Evolutionary conservation across 1,284 basidiomycete genomes (phyloP), one percentile per base, ranked within the genome.

Genomic region (Phlebopus sp.): DNA sequence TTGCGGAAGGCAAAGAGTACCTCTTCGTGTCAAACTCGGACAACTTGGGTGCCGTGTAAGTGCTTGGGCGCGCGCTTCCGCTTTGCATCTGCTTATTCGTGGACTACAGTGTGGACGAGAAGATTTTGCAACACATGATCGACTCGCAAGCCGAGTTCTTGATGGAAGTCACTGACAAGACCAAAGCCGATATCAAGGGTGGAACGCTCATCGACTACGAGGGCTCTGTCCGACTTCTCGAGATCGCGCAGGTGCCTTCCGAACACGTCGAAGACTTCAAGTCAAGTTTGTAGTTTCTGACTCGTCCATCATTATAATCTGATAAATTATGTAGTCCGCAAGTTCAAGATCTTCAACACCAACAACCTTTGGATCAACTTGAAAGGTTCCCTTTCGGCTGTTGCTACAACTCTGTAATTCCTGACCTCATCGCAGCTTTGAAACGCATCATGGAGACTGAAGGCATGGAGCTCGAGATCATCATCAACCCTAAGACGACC

Each of bases 81-180:
- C 55, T 48, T 55, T 42, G 50, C 37, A 49, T 37, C 35, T 47
- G 42, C 51, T 56, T 39, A 55, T 39, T 35, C 4, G 5, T 37
- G 37, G 5, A 31, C 41, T 36, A 9, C 50, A 85, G 84, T 47
- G 89, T 91, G 59, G 91, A 93, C 63, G 82, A 90, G 62, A 78
- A 75, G 53, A 93, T 92, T 61, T 72, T 92, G 49, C 87, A 93
- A 69, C 90, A 94, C 72, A 95, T 97, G 89, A 86, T 93, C 50
- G 85, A 94, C 60, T 79, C 81, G 10, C 77, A 87, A 59, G 82
- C 90, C 42, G 92, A 96, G 72, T 97, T 96, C 77, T 69, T 97
- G 67, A 97, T 97, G 94, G 96, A 99, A 74, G 94, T 99, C 56
- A 99, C 97, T 4, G 95, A 99, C 80, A 99, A 99, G 85, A 99